Evolutionary conservation across 176 grass and related monocot species (phyloP), one percentile per base, ranked within the genome.

Genomic region (Metroxylon sagu): DNA sequence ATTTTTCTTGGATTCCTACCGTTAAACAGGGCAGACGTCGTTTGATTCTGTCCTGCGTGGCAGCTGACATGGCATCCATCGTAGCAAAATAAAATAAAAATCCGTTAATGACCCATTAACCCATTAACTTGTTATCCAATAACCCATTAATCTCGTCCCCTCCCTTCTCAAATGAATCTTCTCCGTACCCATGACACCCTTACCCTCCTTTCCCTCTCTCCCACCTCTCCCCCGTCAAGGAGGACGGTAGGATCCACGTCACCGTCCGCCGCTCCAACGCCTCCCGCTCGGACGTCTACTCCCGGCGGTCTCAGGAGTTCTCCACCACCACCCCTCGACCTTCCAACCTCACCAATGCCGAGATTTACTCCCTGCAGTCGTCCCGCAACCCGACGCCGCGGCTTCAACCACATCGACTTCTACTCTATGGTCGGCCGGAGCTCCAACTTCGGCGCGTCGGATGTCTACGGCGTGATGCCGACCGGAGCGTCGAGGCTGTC

Each of bases 361-460:
- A 98, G 93, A 98, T 98, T 76, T 98, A 98, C 78, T 98, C 93
- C 21, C 79, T 98, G 54, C 93, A 98, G 73, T 98, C 93, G 64
- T 98, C 93, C 3, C 29, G 87, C 16, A 98, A 98, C 68, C 93
- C 93, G 0, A 98, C 93, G 54, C 93, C 93, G 0, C 7, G 93
- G 91, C 77, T 96, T 96, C 71, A 96, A 96, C 86, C 86, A 96
- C 91, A 87, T 74, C 53, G 91, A 96, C 71, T 96, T 96, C 80
- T 96, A 96, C 83, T 90, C 91, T 74, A 90, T 96, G 91, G 91
- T 96, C 1, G 91, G 91, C 0, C 74, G 91, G 3, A 88, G 93
- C 79, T 98, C 93, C 59, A 98, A 98, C 67, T 98, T 98, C 66
- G 87, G 66, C 3, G 80, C 84, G 21, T 70, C 72, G 0, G 84